Conservation (phyloP, 192 early-diverging fungal genomes). For the Entomortierella beljakovae region DNA sequence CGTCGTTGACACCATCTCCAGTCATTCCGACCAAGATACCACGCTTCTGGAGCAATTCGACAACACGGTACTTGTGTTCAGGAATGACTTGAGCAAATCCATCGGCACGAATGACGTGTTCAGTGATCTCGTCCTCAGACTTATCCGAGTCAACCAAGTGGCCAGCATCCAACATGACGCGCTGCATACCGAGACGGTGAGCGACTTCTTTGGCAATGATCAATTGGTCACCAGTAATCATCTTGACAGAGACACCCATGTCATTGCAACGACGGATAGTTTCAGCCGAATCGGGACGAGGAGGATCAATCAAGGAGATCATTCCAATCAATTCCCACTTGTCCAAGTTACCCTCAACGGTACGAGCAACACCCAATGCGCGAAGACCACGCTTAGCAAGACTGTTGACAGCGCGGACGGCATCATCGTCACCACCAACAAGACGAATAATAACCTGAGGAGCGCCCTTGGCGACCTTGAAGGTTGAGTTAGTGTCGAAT, state of each 20-base stretch:
- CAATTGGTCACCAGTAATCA: constrained; percentile 92
- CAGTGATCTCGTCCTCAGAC: constrained; percentile 84
- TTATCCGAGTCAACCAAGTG: constrained; percentile 84
- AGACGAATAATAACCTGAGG: constrained; percentile 92
- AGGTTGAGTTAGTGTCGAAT: constrained; percentile 73
- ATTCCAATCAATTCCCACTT: constrained; percentile 84
- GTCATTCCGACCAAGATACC: constrained; percentile 94
- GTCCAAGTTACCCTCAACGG: constrained; percentile 74
- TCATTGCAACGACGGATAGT: constrained; percentile 84
- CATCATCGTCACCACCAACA: constrained; percentile 85
- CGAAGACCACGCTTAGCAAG: constrained; percentile 87
- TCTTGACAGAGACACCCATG: constrained; percentile 88
- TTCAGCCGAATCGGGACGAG: constrained; percentile 83
- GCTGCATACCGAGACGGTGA: constrained; percentile 86
- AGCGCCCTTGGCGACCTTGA: constrained; percentile 94
- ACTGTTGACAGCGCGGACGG: constrained; percentile 82
- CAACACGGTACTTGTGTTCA: constrained; percentile 98
- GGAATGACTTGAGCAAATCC: constrained; percentile 98
- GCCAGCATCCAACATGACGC: constrained; percentile 87
- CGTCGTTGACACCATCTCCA: constrained; percentile 98
- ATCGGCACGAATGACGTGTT: constrained; percentile 88
- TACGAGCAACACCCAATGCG: constrained; percentile 86
- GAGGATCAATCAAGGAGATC: constrained; percentile 88
- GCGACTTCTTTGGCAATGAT: constrained; percentile 92
- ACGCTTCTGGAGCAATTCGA: constrained; percentile 92